phyloP scores from a whole-genome alignment of 2,329 filamentous ascomycete species.

The Microcera coccophila region DNA sequence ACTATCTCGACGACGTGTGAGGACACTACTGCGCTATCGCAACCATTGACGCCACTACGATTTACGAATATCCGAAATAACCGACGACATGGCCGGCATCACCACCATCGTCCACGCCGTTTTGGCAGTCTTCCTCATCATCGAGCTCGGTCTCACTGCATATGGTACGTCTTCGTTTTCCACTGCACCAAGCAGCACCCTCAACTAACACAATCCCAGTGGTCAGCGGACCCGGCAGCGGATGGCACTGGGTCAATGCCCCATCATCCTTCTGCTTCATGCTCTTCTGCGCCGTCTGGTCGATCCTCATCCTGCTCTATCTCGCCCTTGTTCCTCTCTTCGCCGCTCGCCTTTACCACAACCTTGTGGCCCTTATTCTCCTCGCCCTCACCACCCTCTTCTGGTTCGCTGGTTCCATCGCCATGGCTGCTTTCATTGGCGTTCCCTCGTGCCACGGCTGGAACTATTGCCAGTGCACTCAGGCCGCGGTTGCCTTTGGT shows the following conservation, averaged over 20 bases:
- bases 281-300: conserved; percentile 76
- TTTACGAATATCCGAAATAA: background rate
- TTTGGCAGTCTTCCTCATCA: conserved; percentile 65
- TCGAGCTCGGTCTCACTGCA: conserved; percentile 70
- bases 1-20: too few relatives aligned
- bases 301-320: conserved; percentile 66
- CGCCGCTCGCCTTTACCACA: conserved; percentile 58
- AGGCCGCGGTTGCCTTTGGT: conserved; percentile 63
- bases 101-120: conserved; percentile 61
- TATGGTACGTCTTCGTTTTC: conserved; percentile 54
- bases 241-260: conserved; percentile 26
- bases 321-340: conserved; percentile 64
- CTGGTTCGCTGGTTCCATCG: conserved; percentile 86
- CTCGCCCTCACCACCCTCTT: conserved; percentile 76
- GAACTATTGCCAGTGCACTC: conserved; percentile 54
- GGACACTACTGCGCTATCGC: too few relatives aligned
- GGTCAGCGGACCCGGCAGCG: conserved; percentile 35
- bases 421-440: conserved; percentile 63
- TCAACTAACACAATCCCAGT: conserved; percentile 8
- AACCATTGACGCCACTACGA: too few relatives aligned
- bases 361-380: conserved; percentile 60
- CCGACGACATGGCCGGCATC: conserved; percentile 46
- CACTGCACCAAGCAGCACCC: background rate
- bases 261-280: conserved; percentile 68
- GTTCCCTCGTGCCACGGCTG: conserved; percentile 50